Evolutionary conservation across 164 flowering plant genomes (phyloP).

Genomic region (Platanus orientalis): DNA sequence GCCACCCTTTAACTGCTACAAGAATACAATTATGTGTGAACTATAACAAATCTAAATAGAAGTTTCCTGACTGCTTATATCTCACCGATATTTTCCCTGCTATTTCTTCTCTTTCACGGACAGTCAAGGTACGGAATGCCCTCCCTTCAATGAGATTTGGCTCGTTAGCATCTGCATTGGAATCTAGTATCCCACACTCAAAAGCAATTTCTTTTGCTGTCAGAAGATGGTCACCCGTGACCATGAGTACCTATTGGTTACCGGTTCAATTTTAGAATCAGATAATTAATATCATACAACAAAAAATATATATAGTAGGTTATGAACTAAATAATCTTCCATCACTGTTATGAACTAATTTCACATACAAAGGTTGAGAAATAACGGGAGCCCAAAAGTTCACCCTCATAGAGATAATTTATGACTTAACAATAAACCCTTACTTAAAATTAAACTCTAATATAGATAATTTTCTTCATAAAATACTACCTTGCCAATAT

Average conservation of each 20-base stretch:
- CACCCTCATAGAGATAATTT: no score
- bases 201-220: conserved; percentile 95
- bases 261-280: background rate
- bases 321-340: background rate
- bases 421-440: no score
- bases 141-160: conserved; percentile 81
- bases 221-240: conserved; percentile 87
- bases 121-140: conserved; percentile 53
- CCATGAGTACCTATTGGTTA: conserved; percentile 79
- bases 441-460: no score
- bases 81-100: conserved; percentile 77
- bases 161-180: conserved; percentile 52
- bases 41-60: background rate
- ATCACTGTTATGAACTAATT: background rate
- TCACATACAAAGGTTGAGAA: background rate
- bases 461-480: no score
- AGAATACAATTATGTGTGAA: no score
- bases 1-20: no score
- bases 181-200: conserved; percentile 81
- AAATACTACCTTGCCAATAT: no score
- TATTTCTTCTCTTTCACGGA: conserved; percentile 41
- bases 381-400: background rate
- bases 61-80: background rate
- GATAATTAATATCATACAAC: background rate
- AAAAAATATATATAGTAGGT: background rate